phyloP scores from a whole-genome alignment of 2,329 filamentous ascomycete genomes.

The Aspergillus alliaceus region DNA sequence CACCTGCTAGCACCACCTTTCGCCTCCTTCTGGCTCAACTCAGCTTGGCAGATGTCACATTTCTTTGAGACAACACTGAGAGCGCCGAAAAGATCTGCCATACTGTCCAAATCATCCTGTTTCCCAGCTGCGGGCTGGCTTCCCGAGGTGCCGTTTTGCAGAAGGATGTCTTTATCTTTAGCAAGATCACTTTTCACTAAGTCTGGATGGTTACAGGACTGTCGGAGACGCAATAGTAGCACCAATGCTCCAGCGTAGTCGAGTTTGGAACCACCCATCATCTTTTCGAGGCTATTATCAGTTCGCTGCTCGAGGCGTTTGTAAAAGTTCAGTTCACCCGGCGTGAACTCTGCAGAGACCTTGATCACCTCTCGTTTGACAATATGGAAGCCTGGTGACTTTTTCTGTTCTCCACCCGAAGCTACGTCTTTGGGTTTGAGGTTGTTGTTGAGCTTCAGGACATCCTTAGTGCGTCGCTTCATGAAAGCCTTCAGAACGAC shows the following conservation, averaged over 20 bases:
- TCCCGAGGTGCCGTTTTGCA: slow-evolving; percentile 57
- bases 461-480: slow-evolving; percentile 97
- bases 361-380: slow-evolving; percentile 86
- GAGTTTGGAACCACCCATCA: slow-evolving; percentile 77
- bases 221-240: slow-evolving; percentile 81
- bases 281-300: slow-evolving; percentile 80
- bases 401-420: slow-evolving; percentile 51
- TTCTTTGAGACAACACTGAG: slow-evolving; percentile 75
- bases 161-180: slow-evolving; percentile 82
- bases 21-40: slow-evolving; percentile 60
- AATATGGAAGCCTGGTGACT: slow-evolving; percentile 74
- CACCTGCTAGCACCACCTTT: slow-evolving; percentile 61
- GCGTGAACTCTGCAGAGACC: slow-evolving; percentile 73
- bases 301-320: slow-evolving; percentile 78
- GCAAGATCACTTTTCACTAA: slow-evolving; percentile 82
- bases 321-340: slow-evolving; percentile 82
- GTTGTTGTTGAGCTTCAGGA: slow-evolving; percentile 84
- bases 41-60: slow-evolving; percentile 79
- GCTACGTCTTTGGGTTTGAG: slow-evolving; percentile 67
- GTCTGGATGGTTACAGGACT: slow-evolving; percentile 92
- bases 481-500: slow-evolving; percentile 88
- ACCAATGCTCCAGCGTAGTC: slow-evolving; percentile 95
- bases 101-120: slow-evolving; percentile 70
- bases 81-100: slow-evolving; percentile 83
- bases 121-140: slow-evolving; percentile 53